Evolutionary conservation across 768 basidiomycete species (phyloP), one percentile per base, ranked within the genome.

Genomic region (Boletus reticuloceps): DNA sequence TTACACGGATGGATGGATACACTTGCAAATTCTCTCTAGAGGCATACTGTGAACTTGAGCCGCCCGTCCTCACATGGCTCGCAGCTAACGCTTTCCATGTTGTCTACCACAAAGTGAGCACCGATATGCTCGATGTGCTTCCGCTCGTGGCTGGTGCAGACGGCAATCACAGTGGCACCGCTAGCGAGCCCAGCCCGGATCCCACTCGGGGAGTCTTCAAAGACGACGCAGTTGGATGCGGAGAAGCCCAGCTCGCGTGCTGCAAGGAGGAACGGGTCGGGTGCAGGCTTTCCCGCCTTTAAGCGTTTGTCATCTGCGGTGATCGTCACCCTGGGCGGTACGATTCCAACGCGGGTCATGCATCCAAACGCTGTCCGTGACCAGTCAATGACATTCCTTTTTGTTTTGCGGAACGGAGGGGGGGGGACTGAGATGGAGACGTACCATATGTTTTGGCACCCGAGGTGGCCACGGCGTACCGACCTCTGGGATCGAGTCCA

Each of bases 241-340:
- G 76, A 69, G 64, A 77, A 84, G 8, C 83, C 82, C 47, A 84
- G 78, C 62, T 81, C 80, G 59, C 78, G 67, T 10, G 83, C 83
- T 12, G 83, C 83, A 49, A 84, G 83, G 57, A 84, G 74, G 76
- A 84, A 84, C 2, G 82, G 83, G 64, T 84, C 83, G 9, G 82
- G 82, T 1, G 82, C 81, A 29, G 83, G 83, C 68, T 84, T 84
- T 22, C 83, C 83, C 0, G 81, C 80, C 65, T 85, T 83, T 60
- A 89, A 77, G 34, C 86, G 83, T 61, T 84, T 82, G 75, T 89
- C 86, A 66, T 89, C 87, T 40, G 85, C 87, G 27, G 88, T 89
- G 69, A 89, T 85, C 29, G 86, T 88, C 39, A 88, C 80, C 44
- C 74, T 69, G 22, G 88, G 87, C 9, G 85, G 83, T 2, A 74